A percentile compares a stretch with the other conserved stretches of the same genome.
phyloP scores from a whole-genome alignment of 169 alveolate genomes.

The Prorocentrum cordatum region DNA sequence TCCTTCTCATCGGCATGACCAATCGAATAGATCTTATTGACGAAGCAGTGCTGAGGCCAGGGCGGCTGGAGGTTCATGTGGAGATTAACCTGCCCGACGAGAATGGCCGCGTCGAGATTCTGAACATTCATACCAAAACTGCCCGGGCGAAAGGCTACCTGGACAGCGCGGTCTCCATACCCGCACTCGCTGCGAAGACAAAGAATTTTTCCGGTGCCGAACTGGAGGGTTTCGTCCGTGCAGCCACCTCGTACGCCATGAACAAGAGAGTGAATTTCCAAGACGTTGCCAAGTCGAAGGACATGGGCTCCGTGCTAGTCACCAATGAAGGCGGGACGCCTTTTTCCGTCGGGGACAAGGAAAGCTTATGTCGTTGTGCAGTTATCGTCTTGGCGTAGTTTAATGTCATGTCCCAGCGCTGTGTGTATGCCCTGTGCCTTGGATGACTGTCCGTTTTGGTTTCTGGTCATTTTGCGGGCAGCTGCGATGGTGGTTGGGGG shows the following conservation, averaged over 20 bases:
- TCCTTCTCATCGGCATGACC: conserved; percentile 98
- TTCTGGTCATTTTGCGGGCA: no score
- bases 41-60: conserved; percentile 98
- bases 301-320: conserved; percentile 78
- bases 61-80: conserved; percentile 96
- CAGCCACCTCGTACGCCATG: conserved; percentile 79
- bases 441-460: no score
- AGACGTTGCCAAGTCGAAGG: conserved; percentile 79
- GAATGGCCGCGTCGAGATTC: conserved; percentile 93
- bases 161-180: conserved; percentile 88
- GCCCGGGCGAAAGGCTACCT: conserved; percentile 75
- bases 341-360: no score
- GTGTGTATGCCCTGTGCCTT: no score
- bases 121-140: conserved; percentile 92
- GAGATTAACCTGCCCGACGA: conserved; percentile 98
- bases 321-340: no score
- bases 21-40: conserved; percentile 97
- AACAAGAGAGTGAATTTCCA: conserved; percentile 82
- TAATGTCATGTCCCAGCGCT: no score
- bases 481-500: no score
- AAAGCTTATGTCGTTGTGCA: no score
- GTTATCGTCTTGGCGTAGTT: no score
- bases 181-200: conserved; percentile 86
- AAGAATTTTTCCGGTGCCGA: conserved; percentile 99
- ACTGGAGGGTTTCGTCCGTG: conserved; percentile 80